Percentiles rank a stretch among this genome's conserved stretches.
phyloP scores from a whole-genome alignment of 1,284 basidiomycete genomes.

The Cryptococcus sp. region DNA sequence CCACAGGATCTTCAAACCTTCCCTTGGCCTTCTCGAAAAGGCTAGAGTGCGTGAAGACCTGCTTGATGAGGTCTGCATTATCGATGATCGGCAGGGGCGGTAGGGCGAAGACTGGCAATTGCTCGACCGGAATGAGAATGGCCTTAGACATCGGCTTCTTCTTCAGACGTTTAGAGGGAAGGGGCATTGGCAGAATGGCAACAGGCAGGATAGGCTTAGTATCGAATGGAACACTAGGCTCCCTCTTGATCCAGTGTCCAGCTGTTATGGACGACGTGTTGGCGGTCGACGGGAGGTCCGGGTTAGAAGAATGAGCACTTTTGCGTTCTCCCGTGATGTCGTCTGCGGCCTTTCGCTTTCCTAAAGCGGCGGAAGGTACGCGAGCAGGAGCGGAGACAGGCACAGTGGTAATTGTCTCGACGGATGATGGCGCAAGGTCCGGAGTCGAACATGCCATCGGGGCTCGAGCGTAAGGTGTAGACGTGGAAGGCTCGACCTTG shows the following conservation, averaged over 20 bases:
- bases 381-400: background rate
- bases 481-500: no score
- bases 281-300: no score
- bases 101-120: slow-evolving; percentile 43
- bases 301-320: no score
- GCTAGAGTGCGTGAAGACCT: slow-evolving; percentile 43
- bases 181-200: slow-evolving; percentile 31
- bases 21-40: slow-evolving; percentile 32
- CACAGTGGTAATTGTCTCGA: no score
- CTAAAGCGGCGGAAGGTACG: background rate
- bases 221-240: background rate
- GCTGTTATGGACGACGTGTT: no score
- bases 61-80: slow-evolving; percentile 29
- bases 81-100: slow-evolving; percentile 42
- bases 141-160: slow-evolving; percentile 25
- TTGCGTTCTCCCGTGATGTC: no score
- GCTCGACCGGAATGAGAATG: slow-evolving; percentile 43
- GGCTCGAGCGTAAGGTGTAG: no score
- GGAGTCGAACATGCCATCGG: no score
- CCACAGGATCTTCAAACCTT: slow-evolving; percentile 38
- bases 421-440: no score
- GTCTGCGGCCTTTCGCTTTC: background rate
- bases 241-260: no score
- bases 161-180: slow-evolving; percentile 44
- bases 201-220: slow-evolving; percentile 8